A percentile compares a stretch with the other conserved stretches of the same genome.
Conservation (phyloP, 768 basidiomycete genomes). For the Rhizopogon salebrosus region DNA sequence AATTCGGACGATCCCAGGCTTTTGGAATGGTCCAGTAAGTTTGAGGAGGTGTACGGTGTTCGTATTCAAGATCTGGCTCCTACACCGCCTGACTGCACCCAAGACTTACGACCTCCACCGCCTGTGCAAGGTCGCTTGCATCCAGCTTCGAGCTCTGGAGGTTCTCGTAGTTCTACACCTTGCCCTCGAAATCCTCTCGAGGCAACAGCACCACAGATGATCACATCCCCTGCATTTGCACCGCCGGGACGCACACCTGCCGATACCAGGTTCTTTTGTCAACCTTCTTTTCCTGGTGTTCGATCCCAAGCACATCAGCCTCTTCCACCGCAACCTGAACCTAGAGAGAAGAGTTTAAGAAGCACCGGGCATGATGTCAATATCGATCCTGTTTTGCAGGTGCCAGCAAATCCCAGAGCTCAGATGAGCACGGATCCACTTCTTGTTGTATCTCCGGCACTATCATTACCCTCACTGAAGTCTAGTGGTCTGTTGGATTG, state of each 20-base stretch:
- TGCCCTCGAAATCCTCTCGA: constrained; percentile 12
- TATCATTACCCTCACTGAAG: constrained; percentile 67
- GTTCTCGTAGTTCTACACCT: not conserved
- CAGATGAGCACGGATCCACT: constrained; percentile 13
- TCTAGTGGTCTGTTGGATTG: constrained; percentile 65
- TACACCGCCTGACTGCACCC: constrained; percentile 11
- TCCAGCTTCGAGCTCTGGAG: not conserved
- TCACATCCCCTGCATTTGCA: constrained; percentile 25
- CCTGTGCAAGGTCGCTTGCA: constrained; percentile 21
- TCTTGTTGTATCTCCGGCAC: constrained; percentile 22
- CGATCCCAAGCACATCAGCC: constrained; percentile 12
- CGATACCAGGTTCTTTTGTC: constrained; percentile 30
- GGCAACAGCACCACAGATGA: constrained; percentile 6
- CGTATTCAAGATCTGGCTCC: constrained; percentile 44
- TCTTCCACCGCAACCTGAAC: constrained; percentile 11
- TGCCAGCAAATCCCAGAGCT: constrained; percentile 14
- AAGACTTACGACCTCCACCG: constrained; percentile 27
- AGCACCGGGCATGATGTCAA: constrained; percentile 20
- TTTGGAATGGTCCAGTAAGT: constrained; percentile 55
- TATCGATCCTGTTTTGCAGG: constrained; percentile 29
- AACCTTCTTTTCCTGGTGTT: constrained; percentile 12
- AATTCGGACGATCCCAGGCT: constrained; percentile 50
- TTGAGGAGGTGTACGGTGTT: constrained; percentile 65
- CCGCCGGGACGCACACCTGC: constrained; percentile 30
- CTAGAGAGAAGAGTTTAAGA: constrained; percentile 22